Conservation (phyloP, 2,329 filamentous ascomycete species). For the Chaetomium olivaceum region DNA sequence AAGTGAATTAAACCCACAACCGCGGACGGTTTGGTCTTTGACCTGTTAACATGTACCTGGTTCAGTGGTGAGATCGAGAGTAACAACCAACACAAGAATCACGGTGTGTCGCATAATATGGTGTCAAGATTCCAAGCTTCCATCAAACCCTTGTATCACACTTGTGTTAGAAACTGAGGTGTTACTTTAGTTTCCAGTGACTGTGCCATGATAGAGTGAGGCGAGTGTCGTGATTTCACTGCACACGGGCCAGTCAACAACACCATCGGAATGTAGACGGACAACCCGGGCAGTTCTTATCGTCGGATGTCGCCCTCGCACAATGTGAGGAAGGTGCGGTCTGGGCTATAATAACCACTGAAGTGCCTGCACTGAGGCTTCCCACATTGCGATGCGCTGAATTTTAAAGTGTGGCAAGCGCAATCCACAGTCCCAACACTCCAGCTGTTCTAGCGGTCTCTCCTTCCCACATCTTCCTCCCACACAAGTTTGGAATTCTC, state of each 20-base stretch:
- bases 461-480: constrained; percentile 1
- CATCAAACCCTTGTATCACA: neutral
- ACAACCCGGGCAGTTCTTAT: neutral
- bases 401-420: neutral
- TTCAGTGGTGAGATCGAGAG: too few relatives aligned
- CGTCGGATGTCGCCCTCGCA: neutral
- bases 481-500: neutral
- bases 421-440: neutral
- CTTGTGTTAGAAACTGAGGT: neutral
- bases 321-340: neutral
- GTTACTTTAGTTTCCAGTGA: neutral
- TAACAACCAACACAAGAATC: too few relatives aligned
- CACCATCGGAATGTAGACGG: neutral
- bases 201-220: neutral
- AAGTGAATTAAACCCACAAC: too few relatives aligned
- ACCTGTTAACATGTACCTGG: too few relatives aligned
- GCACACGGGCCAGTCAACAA: neutral
- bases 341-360: neutral
- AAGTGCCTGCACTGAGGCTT: neutral
- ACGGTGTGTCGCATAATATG: too few relatives aligned
- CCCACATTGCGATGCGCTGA: neutral
- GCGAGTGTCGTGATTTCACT: too few relatives aligned
- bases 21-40: too few relatives aligned
- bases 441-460: neutral
- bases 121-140: neutral